Percentiles rank a stretch among this genome's conserved stretches.
These are phyloP conservation scores for Tricholoma sp. DNA, from an alignment of 768 basidiomycete species.

Conservation along the genomic window DNA sequence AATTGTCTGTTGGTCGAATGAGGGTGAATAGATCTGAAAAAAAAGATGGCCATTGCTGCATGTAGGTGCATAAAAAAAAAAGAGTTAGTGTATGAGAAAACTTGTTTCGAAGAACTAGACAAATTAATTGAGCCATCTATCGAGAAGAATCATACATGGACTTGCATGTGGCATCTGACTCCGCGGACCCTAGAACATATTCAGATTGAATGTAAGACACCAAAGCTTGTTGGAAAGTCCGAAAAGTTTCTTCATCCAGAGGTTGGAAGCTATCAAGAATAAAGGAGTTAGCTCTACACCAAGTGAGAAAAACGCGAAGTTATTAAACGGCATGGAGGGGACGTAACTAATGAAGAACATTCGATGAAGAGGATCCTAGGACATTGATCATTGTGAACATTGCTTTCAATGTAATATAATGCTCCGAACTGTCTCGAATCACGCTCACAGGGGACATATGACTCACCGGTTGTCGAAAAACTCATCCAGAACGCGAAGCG, in stretches of 20 bases:
- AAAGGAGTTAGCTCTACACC: slow-evolving; percentile 3
- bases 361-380: background rate
- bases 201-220: slow-evolving; percentile 83
- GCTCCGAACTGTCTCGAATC: background rate
- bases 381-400: background rate
- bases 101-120: slow-evolving; percentile 85
- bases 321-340: background rate
- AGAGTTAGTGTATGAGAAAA: slow-evolving; percentile 87
- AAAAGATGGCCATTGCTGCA: slow-evolving; percentile 82
- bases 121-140: slow-evolving; percentile 10
- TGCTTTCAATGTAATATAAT: background rate
- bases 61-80: slow-evolving; percentile 85
- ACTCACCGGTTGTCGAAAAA: slow-evolving; percentile 80
- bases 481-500: slow-evolving; percentile 74
- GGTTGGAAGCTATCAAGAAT: slow-evolving; percentile 47
- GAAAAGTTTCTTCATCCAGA: slow-evolving; percentile 65
- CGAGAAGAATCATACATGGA: slow-evolving; percentile 14
- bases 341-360: background rate
- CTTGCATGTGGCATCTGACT: slow-evolving; percentile 79
- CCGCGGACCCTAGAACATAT: slow-evolving; percentile 81
- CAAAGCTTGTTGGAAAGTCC: slow-evolving; percentile 68
- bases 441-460: slow-evolving; percentile 3
- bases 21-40: slow-evolving; percentile 74
- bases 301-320: background rate
- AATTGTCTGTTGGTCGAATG: slow-evolving; percentile 56